These are phyloP conservation scores for Coniosporium tulheliwenetii DNA, from an alignment of 2,329 filamentous ascomycete genomes.

Conservation along the genomic window DNA sequence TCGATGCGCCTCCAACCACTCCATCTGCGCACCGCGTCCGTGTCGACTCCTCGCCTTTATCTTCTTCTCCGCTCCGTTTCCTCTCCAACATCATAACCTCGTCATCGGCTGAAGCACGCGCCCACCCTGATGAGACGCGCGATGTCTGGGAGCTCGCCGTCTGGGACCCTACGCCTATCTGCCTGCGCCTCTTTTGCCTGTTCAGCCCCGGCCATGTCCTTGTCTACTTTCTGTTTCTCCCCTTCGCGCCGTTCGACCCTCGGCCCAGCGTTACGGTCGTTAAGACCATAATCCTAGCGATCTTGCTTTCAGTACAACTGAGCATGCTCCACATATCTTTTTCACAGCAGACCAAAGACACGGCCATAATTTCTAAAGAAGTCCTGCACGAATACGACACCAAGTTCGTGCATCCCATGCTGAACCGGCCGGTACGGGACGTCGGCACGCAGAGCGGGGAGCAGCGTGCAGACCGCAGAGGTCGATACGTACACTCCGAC, in stretches of 20 bases:
- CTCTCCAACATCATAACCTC: slow-evolving; percentile 51
- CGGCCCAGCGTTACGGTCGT: slow-evolving; percentile 75
- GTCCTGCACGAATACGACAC: slow-evolving; percentile 91
- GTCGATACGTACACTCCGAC: slow-evolving; percentile 48
- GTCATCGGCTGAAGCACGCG: slow-evolving; percentile 62
- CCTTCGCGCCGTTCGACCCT: slow-evolving; percentile 57
- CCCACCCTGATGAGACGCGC: slow-evolving; percentile 63
- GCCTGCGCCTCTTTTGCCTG: slow-evolving; percentile 66
- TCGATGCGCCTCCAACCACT: slow-evolving; percentile 62
- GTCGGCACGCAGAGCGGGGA: slow-evolving; percentile 63
- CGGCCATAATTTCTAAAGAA: slow-evolving; percentile 70
- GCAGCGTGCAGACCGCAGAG: slow-evolving; percentile 20
- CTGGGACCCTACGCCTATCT: slow-evolving; percentile 85
- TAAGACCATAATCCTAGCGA: slow-evolving; percentile 62
- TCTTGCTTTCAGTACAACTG: slow-evolving; percentile 63
- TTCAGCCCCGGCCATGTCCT: slow-evolving; percentile 92
- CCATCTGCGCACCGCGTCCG: slow-evolving; percentile 78
- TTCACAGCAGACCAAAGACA: slow-evolving; percentile 73
- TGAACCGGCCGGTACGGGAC: slow-evolving; percentile 65
- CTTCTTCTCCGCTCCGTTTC: slow-evolving; percentile 64
- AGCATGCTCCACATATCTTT: slow-evolving; percentile 58
- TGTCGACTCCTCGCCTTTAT: slow-evolving; percentile 67
- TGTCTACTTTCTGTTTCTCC: slow-evolving; percentile 78
- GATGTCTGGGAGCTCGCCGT: slow-evolving; percentile 93
- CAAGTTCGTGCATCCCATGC: slow-evolving; percentile 81